Conservation (phyloP, 1,284 basidiomycete species). For the Cerioporus squamosus region DNA sequence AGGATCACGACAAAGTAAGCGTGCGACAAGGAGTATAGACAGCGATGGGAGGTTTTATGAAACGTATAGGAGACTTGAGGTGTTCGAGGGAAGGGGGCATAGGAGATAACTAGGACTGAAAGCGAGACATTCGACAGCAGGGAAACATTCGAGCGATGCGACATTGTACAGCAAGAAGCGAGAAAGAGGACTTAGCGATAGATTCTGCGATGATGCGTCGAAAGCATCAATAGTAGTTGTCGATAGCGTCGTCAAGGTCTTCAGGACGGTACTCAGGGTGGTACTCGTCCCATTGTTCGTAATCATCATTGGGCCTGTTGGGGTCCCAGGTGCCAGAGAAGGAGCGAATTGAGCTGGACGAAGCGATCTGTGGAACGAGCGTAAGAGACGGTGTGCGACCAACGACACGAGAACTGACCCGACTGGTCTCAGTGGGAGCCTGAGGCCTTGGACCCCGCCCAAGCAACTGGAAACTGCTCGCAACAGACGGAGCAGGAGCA, state of each 20-base stretch:
- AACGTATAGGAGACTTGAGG: too few species aligned
- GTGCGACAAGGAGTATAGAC: too few species aligned
- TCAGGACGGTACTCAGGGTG: constrained; percentile 19
- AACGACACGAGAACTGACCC: constrained; percentile 1
- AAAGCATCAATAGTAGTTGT: constrained; percentile 19
- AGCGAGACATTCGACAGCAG: background rate
- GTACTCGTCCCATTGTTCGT: constrained; percentile 19
- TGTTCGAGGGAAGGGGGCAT: background rate
- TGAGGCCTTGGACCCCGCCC: background rate
- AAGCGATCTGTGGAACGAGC: constrained; percentile 1
- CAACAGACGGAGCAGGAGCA: background rate
- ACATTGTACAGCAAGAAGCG: background rate
- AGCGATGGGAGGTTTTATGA: too few species aligned
- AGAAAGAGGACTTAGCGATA: constrained; percentile 3
- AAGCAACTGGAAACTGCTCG: too few species aligned
- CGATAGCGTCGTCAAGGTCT: constrained; percentile 12
- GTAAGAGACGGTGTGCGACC: background rate
- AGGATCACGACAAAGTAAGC: too few species aligned
- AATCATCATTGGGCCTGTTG: background rate
- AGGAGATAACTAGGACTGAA: background rate
- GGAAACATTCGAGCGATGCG: background rate
- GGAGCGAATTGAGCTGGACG: constrained; percentile 11
- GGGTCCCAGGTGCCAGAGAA: constrained; percentile 24
- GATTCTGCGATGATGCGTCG: constrained; percentile 3
- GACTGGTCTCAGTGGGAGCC: background rate